These are phyloP conservation scores for Novymonas esmeraldas DNA, from an alignment of 208 protist species.

Conservation along the genomic window DNA sequence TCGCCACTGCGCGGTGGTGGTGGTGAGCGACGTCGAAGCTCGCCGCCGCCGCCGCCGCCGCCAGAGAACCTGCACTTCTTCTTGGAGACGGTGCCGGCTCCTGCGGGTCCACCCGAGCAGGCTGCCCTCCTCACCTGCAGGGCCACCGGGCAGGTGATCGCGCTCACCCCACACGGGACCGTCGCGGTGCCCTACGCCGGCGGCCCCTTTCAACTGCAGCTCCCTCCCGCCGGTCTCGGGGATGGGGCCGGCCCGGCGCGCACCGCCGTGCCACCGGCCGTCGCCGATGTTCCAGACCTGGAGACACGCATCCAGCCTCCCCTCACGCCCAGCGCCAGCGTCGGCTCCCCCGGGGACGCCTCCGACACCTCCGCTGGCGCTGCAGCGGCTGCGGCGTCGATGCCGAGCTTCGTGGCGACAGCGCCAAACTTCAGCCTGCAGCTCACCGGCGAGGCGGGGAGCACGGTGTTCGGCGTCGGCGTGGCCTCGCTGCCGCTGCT, in stretches of 20 bases:
- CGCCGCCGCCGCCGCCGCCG: not conserved
- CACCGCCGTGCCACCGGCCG: not conserved
- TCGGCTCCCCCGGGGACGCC: not conserved
- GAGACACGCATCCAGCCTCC: constrained; percentile 45
- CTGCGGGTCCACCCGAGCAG: constrained; percentile 7
- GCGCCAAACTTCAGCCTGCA: constrained; percentile 53
- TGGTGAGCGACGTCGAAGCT: no score
- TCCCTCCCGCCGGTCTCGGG: constrained; percentile 26
- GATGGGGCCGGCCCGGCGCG: not conserved
- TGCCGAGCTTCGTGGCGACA: constrained; percentile 42
- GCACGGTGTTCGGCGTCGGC: constrained; percentile 42
- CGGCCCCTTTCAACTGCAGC: constrained; percentile 64
- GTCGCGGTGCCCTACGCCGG: constrained; percentile 44
- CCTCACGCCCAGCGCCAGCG: not conserved
- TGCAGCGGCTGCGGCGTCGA: not conserved
- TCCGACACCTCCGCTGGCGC: no score
- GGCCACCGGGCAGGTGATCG: constrained; percentile 50
- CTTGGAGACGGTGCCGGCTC: constrained; percentile 42
- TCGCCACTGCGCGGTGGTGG: not conserved
- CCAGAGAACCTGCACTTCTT: constrained; percentile 35
- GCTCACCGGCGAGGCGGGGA: constrained; percentile 60
- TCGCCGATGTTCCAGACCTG: constrained; percentile 42
- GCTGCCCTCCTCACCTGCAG: constrained; percentile 54
- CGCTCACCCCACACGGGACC: constrained; percentile 39
- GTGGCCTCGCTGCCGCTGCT: constrained; percentile 45